phyloP scores from a whole-genome alignment of 148 eudicot species.

The Nepenthes mirabilis region DNA sequence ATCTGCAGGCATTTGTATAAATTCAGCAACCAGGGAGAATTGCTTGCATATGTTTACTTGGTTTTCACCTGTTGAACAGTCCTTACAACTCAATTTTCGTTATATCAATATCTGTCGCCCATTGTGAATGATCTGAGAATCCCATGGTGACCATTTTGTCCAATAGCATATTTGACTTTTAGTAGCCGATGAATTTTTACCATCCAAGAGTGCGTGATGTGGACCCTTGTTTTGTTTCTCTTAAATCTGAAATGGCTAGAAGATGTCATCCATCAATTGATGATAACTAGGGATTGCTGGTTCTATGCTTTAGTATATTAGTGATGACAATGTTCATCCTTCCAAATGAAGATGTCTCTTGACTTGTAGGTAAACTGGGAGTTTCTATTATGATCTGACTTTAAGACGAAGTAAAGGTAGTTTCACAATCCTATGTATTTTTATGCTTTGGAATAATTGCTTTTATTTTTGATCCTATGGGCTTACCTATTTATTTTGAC shows the following conservation, averaged over 20 bases:
- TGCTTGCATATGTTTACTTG: no score
- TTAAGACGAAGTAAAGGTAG: constrained; percentile 94
- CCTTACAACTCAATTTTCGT: no score
- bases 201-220: background rate
- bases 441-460: constrained; percentile 2
- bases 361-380: constrained; percentile 84
- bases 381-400: constrained; percentile 84
- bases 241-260: background rate
- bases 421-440: constrained; percentile 35
- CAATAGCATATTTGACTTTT: no score
- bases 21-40: no score
- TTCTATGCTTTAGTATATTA: constrained; percentile 26
- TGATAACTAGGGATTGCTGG: constrained; percentile 14
- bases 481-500: background rate
- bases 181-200: background rate
- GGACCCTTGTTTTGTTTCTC: background rate
- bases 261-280: background rate
- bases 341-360: constrained; percentile 74
- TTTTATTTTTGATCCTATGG: background rate
- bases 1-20: no score
- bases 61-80: no score
- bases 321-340: constrained; percentile 57
- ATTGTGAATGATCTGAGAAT: no score
- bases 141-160: no score
- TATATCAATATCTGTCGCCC: no score